Evolutionary conservation across 1,284 basidiomycete genomes (phyloP).

Genomic region (Phellopilus nigrolimitatus): DNA sequence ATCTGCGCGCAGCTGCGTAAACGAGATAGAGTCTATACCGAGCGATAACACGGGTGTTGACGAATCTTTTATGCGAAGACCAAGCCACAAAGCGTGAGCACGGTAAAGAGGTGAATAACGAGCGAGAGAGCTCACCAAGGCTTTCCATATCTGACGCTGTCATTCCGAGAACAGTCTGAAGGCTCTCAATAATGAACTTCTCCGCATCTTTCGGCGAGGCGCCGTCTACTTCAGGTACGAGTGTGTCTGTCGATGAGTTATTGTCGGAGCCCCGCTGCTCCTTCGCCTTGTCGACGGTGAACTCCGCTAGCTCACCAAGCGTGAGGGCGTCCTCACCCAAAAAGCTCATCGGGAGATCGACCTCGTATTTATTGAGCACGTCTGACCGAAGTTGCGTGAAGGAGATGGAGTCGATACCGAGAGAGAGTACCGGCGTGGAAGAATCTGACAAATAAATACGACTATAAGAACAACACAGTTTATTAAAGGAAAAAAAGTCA

Average conservation of each 20-base stretch:
- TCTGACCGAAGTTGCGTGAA: slow-evolving; percentile 17
- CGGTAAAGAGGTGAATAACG: neutral
- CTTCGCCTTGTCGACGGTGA: slow-evolving; percentile 10
- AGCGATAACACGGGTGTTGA: slow-evolving; percentile 14
- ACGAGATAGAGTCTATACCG: slow-evolving; percentile 17
- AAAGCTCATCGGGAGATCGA: slow-evolving; percentile 17
- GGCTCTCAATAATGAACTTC: slow-evolving; percentile 14
- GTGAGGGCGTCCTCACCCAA: slow-evolving; percentile 14
- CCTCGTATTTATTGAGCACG: slow-evolving; percentile 11
- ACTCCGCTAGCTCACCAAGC: slow-evolving; percentile 11
- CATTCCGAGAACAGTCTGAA: slow-evolving; percentile 16
- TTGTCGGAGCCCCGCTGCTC: slow-evolving; percentile 9
- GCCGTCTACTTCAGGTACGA: slow-evolving; percentile 1
- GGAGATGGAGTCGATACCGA: slow-evolving; percentile 18
- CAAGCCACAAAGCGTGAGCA: neutral
- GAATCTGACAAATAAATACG: slow-evolving; percentile 5
- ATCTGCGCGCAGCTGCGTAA: slow-evolving; percentile 16
- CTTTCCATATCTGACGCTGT: slow-evolving; percentile 12
- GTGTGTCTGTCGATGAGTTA: slow-evolving; percentile 12
- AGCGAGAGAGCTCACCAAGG: slow-evolving; percentile 2
- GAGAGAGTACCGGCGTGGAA: slow-evolving; percentile 14
- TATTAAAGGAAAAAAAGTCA: neutral
- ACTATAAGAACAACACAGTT: neutral
- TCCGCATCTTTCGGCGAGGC: slow-evolving; percentile 15
- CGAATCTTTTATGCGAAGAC: slow-evolving; percentile 8